phyloP scores from a whole-genome alignment of 2,329 filamentous ascomycete genomes.

The Calonectria fujianensis region DNA sequence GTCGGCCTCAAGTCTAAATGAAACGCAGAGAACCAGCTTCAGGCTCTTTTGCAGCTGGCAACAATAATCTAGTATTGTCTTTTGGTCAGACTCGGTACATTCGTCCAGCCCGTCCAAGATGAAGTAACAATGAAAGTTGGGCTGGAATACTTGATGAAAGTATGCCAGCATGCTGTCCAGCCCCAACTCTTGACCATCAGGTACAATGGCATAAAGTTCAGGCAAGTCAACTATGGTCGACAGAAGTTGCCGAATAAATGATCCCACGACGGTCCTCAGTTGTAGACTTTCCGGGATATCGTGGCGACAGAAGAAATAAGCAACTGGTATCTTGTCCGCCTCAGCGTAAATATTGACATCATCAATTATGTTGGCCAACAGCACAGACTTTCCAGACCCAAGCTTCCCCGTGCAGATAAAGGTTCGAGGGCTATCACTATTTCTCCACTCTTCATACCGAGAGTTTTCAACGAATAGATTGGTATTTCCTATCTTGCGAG shows the following conservation, averaged over 20 bases:
- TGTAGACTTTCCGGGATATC: slow-evolving; percentile 56
- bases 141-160: not conserved
- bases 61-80: not conserved
- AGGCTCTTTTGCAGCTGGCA: not conserved
- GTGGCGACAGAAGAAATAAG: slow-evolving; percentile 60
- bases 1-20: not conserved
- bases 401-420: slow-evolving; percentile 63
- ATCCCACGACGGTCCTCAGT: slow-evolving; percentile 57
- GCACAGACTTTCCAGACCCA: slow-evolving; percentile 67
- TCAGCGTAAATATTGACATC: slow-evolving; percentile 55
- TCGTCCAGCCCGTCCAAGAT: slow-evolving; percentile 49
- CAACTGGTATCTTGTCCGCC: slow-evolving; percentile 30
- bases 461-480: slow-evolving; percentile 45
- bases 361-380: slow-evolving; percentile 66
- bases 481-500: slow-evolving; percentile 62
- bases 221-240: not conserved
- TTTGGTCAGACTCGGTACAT: slow-evolving; percentile 8
- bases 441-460: slow-evolving; percentile 49
- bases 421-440: slow-evolving; percentile 41
- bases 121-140: slow-evolving; percentile 1
- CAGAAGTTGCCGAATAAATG: slow-evolving; percentile 61
- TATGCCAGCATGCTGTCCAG: not conserved
- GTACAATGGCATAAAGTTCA: not conserved
- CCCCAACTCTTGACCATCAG: not conserved
- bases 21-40: slow-evolving; percentile 16